Percentiles rank a stretch among this genome's conserved stretches.
Conservation (phyloP, 108 stramenopile genomes). For the Parietichytrium sp. region DNA sequence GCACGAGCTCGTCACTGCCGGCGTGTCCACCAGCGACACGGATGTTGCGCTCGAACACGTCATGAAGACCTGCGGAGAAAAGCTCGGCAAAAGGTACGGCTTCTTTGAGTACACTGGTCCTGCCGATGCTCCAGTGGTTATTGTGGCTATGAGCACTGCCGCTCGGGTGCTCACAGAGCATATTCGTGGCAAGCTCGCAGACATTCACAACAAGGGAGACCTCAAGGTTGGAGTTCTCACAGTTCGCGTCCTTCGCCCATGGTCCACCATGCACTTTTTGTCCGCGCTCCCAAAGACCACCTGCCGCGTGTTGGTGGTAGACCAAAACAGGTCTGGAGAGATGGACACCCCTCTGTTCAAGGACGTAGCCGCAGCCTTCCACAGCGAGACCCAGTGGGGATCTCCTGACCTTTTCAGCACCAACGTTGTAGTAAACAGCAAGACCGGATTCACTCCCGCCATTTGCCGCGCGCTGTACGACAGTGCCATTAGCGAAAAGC, state of each 20-base stretch:
- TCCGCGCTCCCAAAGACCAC: conserved; percentile 15
- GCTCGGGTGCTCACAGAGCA: not conserved
- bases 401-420: not conserved
- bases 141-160: not conserved
- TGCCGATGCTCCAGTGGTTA: conserved; percentile 3
- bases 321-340: conserved; percentile 5
- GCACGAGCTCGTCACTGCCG: not conserved
- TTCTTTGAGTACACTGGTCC: conserved; percentile 28
- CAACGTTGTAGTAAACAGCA: not conserved
- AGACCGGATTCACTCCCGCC: not conserved
- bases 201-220: no score
- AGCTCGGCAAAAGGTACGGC: no score
- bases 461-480: not conserved
- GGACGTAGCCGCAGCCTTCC: conserved; percentile 10
- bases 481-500: not conserved
- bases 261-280: conserved; percentile 28
- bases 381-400: conserved; percentile 24
- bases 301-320: conserved; percentile 3
- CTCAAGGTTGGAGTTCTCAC: not conserved
- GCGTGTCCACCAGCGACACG: no score
- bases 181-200: no score
- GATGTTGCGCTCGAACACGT: no score
- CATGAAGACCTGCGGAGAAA: no score
- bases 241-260: conserved; percentile 25
- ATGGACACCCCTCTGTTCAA: conserved; percentile 38